These are phyloP conservation scores for Chlorella sp. DNA, from an alignment of 139 green algal species.

Conservation along the genomic window DNA sequence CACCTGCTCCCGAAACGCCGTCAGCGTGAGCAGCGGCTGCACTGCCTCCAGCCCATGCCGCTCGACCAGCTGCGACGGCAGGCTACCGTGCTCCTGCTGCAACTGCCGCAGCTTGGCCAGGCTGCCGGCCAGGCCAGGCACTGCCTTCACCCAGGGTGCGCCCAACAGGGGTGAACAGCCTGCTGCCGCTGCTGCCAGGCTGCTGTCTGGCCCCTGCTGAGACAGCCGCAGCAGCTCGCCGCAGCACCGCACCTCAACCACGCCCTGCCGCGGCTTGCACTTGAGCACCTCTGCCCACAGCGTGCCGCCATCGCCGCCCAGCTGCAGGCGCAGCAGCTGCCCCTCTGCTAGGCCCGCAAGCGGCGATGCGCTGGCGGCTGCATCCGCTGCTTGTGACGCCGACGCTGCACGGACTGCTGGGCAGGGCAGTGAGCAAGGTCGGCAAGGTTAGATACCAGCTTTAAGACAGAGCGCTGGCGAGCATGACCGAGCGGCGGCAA, in stretches of 20 bases:
- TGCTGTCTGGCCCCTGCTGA: neutral
- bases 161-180: constrained; percentile 38
- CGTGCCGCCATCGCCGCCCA: neutral
- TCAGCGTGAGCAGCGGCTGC: neutral
- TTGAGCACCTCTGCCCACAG: constrained; percentile 17
- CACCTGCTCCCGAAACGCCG: constrained; percentile 25
- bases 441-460: too few species aligned
- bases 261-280: neutral
- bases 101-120: constrained; percentile 34
- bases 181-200: neutral
- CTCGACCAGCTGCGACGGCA: constrained; percentile 16
- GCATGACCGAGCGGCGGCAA: too few species aligned
- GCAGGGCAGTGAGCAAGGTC: too few species aligned
- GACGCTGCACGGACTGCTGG: too few species aligned
- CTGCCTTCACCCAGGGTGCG: constrained; percentile 36
- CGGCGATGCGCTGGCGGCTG: too few species aligned
- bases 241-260: constrained; percentile 2
- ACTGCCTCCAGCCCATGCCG: neutral
- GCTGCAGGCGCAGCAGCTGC: neutral
- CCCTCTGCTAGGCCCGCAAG: too few species aligned
- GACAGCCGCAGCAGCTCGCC: constrained; percentile 26
- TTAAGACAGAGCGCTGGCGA: too few species aligned
- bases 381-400: too few species aligned
- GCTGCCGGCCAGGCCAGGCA: constrained; percentile 23
- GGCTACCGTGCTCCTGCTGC: neutral